Conservation (phyloP, 768 basidiomycete genomes). For the Nidularia sp. region DNA sequence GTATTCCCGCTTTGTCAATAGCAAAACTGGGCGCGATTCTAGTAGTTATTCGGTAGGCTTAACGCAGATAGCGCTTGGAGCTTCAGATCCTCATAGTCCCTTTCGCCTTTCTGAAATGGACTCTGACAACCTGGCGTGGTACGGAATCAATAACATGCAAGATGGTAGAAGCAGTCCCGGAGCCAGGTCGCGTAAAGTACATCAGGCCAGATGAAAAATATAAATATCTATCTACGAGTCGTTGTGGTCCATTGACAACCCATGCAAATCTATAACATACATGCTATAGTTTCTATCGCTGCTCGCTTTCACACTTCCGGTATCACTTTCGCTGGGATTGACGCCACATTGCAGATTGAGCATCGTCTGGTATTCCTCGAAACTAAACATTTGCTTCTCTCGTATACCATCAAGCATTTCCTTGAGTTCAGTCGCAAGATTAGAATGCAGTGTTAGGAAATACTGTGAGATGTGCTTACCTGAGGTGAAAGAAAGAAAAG, state of each 20-base stretch:
- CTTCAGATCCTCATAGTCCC: slow-evolving; percentile 12
- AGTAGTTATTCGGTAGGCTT: slow-evolving; percentile 23
- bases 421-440: slow-evolving; percentile 28
- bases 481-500: slow-evolving; percentile 72
- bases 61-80: slow-evolving; percentile 23
- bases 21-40: not conserved
- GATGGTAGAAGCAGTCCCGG: not conserved
- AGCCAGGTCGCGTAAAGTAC: not conserved
- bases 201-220: not conserved
- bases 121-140: slow-evolving; percentile 28
- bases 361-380: slow-evolving; percentile 93
- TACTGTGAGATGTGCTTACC: slow-evolving; percentile 35
- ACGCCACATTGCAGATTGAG: slow-evolving; percentile 87
- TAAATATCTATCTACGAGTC: not conserved
- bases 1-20: slow-evolving; percentile 14
- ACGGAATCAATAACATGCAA: slow-evolving; percentile 12
- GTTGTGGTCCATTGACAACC: slow-evolving; percentile 57
- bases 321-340: slow-evolving; percentile 53
- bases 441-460: not conserved
- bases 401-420: slow-evolving; percentile 74
- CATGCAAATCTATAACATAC: slow-evolving; percentile 89
- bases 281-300: slow-evolving; percentile 74
- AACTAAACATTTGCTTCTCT: slow-evolving; percentile 61
- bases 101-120: slow-evolving; percentile 23
- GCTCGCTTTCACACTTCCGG: slow-evolving; percentile 41